Evolutionary conservation across 495 filamentous ascomycete genomes (phyloP).

Genomic region (Cenococcum geophilum): DNA sequence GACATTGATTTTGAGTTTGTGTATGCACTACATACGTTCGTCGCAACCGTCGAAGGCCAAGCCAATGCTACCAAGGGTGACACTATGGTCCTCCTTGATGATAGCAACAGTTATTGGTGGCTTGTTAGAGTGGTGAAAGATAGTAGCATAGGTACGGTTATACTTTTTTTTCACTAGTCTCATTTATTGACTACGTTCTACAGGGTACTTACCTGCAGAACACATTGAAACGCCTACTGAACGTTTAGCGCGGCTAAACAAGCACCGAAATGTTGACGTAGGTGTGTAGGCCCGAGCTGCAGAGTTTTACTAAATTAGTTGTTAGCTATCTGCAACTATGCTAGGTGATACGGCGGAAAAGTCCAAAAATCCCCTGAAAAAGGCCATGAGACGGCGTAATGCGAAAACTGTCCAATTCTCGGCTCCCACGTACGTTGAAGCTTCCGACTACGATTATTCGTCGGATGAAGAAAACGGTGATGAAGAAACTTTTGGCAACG

Average conservation of each 20-base stretch:
- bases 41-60: conserved; percentile 95
- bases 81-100: conserved; percentile 99
- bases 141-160: conserved; percentile 75
- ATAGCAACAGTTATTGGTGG: conserved; percentile 99
- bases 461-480: conserved; percentile 76
- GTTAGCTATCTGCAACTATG: conserved; percentile 85
- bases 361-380: conserved; percentile 80
- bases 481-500: conserved; percentile 45
- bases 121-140: conserved; percentile 95
- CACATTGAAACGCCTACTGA: conserved; percentile 99
- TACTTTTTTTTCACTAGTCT: background rate
- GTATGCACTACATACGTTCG: conserved; percentile 95
- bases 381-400: conserved; percentile 81
- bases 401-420: conserved; percentile 86
- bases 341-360: conserved; percentile 86
- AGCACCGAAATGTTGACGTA: conserved; percentile 97
- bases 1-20: conserved; percentile 99
- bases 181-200: conserved; percentile 23
- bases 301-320: background rate
- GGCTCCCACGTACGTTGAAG: conserved; percentile 80
- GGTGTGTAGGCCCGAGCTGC: conserved; percentile 32
- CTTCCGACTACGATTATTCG: conserved; percentile 84
- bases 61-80: conserved; percentile 98
- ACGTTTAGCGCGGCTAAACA: conserved; percentile 86
- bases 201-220: conserved; percentile 93